These are phyloP conservation scores for Manihot esculenta DNA, from an alignment of 441 rosid species.

Conservation along the genomic window DNA sequence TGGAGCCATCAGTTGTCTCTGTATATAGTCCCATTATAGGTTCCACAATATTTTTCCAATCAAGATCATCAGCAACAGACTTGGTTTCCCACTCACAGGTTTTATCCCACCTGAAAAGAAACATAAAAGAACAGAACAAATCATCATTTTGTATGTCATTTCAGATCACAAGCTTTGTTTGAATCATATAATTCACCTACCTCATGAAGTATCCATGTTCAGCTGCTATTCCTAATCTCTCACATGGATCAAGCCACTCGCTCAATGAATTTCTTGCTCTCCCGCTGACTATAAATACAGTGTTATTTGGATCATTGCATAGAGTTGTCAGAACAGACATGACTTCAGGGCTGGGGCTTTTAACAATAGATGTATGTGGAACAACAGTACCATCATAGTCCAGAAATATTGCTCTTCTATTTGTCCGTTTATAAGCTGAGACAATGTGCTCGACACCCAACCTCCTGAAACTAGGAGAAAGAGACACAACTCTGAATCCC, in stretches of 20 bases:
- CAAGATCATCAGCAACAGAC: slow-evolving; percentile 57
- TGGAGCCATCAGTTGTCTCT: slow-evolving; percentile 89
- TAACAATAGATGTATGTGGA: slow-evolving; percentile 62
- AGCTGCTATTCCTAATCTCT: slow-evolving; percentile 82
- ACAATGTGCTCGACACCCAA: slow-evolving; percentile 60
- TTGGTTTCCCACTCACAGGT: slow-evolving; percentile 63
- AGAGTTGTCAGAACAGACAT: slow-evolving; percentile 53
- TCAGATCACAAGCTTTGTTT: background rate
- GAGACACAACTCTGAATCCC: slow-evolving; percentile 76
- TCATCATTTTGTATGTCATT: background rate
- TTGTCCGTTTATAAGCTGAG: slow-evolving; percentile 57
- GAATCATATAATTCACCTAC: slow-evolving; percentile 28
- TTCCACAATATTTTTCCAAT: slow-evolving; percentile 74
- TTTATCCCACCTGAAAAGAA: slow-evolving; percentile 57
- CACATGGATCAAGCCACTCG: slow-evolving; percentile 82
- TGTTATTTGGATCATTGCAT: slow-evolving; percentile 68
- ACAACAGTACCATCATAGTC: slow-evolving; percentile 85
- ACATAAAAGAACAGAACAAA: background rate
- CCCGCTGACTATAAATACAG: slow-evolving; percentile 82
- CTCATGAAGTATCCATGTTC: slow-evolving; percentile 86
- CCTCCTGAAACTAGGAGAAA: slow-evolving; percentile 80
- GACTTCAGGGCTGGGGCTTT: slow-evolving; percentile 64
- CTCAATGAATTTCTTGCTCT: slow-evolving; percentile 62
- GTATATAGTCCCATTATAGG: slow-evolving; percentile 75
- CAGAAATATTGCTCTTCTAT: slow-evolving; percentile 74